Percentiles rank a stretch among this genome's conserved stretches.
phyloP scores from a whole-genome alignment of 805 yeast genomes.

The Candida ipomoeae region DNA sequence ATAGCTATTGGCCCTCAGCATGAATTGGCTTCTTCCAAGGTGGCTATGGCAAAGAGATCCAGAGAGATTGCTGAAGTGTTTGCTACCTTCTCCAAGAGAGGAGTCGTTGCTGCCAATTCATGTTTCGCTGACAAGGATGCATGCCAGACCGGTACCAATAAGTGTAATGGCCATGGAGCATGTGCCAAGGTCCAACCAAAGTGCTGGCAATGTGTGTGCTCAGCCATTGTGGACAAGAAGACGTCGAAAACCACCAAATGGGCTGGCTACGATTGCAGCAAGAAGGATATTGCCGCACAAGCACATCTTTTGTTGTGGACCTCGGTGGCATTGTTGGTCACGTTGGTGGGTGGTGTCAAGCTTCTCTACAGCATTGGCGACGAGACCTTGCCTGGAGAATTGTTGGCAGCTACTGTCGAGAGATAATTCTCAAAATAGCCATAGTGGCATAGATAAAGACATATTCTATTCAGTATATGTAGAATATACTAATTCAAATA shows the following conservation, averaged over 20 bases:
- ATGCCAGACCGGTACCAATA: conserved; percentile 44
- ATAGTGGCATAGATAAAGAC: neutral
- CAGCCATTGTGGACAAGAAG: conserved; percentile 39
- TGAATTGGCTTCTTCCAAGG: conserved; percentile 11
- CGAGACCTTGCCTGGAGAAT: conserved; percentile 65
- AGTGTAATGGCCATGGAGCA: conserved; percentile 52
- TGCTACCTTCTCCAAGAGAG: conserved; percentile 15
- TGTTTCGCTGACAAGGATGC: conserved; percentile 44
- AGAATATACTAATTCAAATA: no score
- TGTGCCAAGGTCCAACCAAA: conserved; percentile 37
- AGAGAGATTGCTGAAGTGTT: conserved; percentile 17
- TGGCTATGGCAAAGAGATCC: conserved; percentile 13
- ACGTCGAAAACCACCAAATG: conserved; percentile 47
- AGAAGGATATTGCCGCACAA: conserved; percentile 62
- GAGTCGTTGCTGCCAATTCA: conserved; percentile 15
- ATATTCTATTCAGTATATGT: neutral
- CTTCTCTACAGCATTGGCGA: conserved; percentile 51
- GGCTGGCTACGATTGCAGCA: conserved; percentile 60
- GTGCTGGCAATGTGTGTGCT: conserved; percentile 52
- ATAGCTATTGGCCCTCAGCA: conserved; percentile 17
- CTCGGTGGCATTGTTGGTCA: conserved; percentile 41
- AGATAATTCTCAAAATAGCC: neutral
- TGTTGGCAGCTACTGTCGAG: conserved; percentile 50
- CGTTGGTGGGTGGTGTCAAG: conserved; percentile 50
- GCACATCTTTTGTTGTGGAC: conserved; percentile 72